Conservation (phyloP, 129 eudicot species). For the Helianthus annuus region DNA sequence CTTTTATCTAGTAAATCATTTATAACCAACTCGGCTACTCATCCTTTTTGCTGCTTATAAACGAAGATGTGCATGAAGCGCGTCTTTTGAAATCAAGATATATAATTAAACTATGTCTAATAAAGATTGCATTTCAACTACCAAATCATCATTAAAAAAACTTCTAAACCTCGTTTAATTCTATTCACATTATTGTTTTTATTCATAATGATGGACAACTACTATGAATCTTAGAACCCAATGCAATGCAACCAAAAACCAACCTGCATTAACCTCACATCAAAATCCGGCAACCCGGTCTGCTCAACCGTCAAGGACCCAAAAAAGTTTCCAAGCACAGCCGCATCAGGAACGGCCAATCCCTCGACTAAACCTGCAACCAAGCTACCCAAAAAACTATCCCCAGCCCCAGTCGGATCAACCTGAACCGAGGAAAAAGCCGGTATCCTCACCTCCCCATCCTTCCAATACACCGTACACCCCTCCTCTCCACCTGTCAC, state of each 20-base stretch:
- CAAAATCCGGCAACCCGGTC: constrained; percentile 72
- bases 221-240: no score
- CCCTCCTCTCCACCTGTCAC: constrained; percentile 87
- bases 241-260: background rate
- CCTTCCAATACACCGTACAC: constrained; percentile 65
- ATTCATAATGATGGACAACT: no score
- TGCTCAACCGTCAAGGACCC: constrained; percentile 84
- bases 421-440: constrained; percentile 73
- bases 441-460: constrained; percentile 51
- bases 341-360: constrained; percentile 76
- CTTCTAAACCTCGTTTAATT: no score
- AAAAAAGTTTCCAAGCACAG: constrained; percentile 81
- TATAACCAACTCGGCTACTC: no score
- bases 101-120: no score
- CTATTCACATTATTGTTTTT: no score
- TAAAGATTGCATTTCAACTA: no score
- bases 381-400: constrained; percentile 85
- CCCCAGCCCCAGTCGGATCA: constrained; percentile 98
- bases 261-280: constrained; percentile 73
- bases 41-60: no score
- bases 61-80: no score
- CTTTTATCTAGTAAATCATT: no score
- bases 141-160: no score
- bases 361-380: constrained; percentile 79
- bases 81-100: no score